Evolutionary conservation across 495 filamentous ascomycete species (phyloP).

Genomic region (Aspergillus affinis): DNA sequence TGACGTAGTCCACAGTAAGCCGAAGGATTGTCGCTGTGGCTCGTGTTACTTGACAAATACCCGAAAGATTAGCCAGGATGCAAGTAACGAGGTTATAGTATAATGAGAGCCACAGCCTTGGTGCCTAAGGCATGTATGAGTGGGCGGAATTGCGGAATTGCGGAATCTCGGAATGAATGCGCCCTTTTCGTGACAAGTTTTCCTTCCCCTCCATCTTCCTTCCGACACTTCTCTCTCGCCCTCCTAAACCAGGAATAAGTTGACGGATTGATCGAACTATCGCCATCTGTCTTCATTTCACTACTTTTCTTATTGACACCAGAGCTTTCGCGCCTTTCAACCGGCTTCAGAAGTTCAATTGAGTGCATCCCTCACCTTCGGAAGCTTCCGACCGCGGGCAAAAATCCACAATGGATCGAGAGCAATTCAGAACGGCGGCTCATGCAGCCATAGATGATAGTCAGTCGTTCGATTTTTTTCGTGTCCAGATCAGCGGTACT

Average conservation of each 20-base stretch:
- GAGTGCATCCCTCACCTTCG: not conserved
- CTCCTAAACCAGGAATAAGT: not conserved
- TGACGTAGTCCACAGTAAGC: too few relatives aligned
- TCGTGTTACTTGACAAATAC: too few relatives aligned
- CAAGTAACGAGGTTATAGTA: too few relatives aligned
- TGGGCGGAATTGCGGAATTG: too few relatives aligned
- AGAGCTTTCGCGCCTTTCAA: not conserved
- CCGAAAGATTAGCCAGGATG: too few relatives aligned
- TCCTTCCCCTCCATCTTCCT: not conserved
- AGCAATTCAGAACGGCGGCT: conserved; percentile 79
- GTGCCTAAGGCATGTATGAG: too few relatives aligned
- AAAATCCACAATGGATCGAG: conserved; percentile 65
- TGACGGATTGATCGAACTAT: not conserved
- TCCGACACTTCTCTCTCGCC: not conserved
- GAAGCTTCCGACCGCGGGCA: not conserved
- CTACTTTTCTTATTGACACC: too few relatives aligned
- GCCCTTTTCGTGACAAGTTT: not conserved
- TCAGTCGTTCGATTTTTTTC: conserved; percentile 38
- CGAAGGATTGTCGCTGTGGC: too few relatives aligned
- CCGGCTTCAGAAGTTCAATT: not conserved
- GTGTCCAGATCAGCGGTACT: conserved; percentile 3
- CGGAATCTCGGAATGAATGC: not conserved
- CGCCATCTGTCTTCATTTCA: too few relatives aligned
- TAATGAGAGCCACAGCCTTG: too few relatives aligned
- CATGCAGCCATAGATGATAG: conserved; percentile 83